Evolutionary conservation across 768 basidiomycete genomes (phyloP).

Genomic region (Lentinus brumalis): DNA sequence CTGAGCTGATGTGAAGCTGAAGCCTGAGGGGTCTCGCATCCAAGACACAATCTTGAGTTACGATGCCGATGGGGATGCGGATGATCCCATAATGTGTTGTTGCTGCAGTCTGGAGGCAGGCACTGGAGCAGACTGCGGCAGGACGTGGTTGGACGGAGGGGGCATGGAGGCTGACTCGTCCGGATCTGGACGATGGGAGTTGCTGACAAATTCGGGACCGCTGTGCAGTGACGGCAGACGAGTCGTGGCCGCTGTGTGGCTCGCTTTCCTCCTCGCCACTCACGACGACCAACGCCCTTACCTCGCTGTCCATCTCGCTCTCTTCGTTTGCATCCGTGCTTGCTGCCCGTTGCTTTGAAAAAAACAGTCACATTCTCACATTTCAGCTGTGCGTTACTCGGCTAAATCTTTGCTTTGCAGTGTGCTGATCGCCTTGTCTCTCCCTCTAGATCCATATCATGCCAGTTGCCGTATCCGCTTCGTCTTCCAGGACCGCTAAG

Average conservation of each 20-base stretch:
- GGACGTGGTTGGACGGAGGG: not conserved
- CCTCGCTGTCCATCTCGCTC: constrained; percentile 6
- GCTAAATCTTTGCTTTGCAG: constrained; percentile 3
- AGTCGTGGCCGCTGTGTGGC: constrained; percentile 15
- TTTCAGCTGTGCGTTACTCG: not conserved
- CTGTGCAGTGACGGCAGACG: constrained; percentile 12
- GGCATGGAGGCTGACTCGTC: constrained; percentile 10
- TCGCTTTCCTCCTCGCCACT: constrained; percentile 15
- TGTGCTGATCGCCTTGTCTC: not conserved
- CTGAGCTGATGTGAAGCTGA: too few species aligned
- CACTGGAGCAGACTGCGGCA: not conserved
- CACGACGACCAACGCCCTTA: constrained; percentile 17
- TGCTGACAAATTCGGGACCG: constrained; percentile 21
- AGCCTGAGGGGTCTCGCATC: too few species aligned
- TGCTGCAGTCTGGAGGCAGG: too few species aligned
- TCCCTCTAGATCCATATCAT: constrained; percentile 15
- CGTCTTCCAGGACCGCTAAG: constrained; percentile 11
- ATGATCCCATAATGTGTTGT: too few species aligned
- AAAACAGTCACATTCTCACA: not conserved
- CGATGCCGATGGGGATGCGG: too few species aligned
- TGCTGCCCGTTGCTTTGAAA: not conserved
- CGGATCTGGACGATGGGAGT: constrained; percentile 10
- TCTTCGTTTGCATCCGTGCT: not conserved
- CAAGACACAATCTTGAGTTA: too few species aligned
- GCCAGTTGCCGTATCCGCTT: constrained; percentile 18